Evolutionary conservation across 768 basidiomycete species (phyloP).

Genomic region (Leccinum barrowsii): DNA sequence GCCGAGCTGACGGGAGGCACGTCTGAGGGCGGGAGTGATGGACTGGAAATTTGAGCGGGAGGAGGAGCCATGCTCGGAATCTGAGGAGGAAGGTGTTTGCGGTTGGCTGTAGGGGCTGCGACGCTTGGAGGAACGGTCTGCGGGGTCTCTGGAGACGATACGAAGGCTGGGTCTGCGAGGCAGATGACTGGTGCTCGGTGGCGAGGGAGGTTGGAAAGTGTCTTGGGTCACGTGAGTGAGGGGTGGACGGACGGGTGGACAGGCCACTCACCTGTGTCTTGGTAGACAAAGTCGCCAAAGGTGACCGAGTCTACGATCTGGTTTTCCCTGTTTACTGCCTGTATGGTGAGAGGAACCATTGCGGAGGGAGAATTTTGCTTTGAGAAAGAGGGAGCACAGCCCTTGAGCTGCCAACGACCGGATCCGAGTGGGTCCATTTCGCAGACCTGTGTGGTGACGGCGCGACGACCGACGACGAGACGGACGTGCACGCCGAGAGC

Average conservation of each 20-base stretch:
- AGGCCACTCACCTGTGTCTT: constrained; percentile 39
- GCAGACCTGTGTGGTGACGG: constrained; percentile 64
- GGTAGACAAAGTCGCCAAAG: constrained; percentile 72
- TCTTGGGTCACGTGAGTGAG: constrained; percentile 14
- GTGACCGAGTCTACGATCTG: constrained; percentile 57
- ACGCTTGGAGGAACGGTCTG: constrained; percentile 33
- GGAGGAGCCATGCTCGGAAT: constrained; percentile 34
- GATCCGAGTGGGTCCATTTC: constrained; percentile 45
- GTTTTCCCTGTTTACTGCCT: constrained; percentile 55
- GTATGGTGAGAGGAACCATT: constrained; percentile 55
- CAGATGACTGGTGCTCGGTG: background rate
- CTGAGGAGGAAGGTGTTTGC: constrained; percentile 41
- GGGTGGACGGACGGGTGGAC: background rate
- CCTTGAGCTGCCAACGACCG: constrained; percentile 64
- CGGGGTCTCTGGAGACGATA: constrained; percentile 21
- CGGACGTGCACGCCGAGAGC: constrained; percentile 52
- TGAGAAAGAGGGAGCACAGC: constrained; percentile 54
- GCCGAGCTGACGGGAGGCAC: constrained; percentile 21
- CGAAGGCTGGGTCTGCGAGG: constrained; percentile 26
- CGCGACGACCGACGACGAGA: constrained; percentile 67
- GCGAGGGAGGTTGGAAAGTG: background rate
- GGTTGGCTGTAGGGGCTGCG: constrained; percentile 38
- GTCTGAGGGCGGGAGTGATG: constrained; percentile 17
- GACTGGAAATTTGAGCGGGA: constrained; percentile 13
- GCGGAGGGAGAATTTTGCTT: constrained; percentile 35